These are phyloP conservation scores for Umbelopsis vinacea DNA, from an alignment of 192 early-diverging fungal genomes.

Conservation along the genomic window DNA sequence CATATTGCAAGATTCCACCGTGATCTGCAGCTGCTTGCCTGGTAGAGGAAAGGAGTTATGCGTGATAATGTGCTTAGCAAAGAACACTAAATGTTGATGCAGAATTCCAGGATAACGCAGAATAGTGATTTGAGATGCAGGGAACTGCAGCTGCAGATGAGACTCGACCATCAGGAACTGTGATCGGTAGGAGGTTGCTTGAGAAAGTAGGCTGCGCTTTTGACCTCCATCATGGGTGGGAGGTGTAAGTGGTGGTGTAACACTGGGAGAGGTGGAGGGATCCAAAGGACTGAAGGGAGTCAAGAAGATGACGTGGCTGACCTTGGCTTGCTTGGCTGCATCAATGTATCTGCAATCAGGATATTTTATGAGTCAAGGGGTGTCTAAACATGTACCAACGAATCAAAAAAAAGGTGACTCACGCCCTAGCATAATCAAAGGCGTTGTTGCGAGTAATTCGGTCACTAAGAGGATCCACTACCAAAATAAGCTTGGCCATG, in stretches of 20 bases:
- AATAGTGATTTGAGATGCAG: conserved; percentile 34
- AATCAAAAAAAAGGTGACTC: conserved; percentile 21
- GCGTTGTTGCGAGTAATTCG: conserved; percentile 36
- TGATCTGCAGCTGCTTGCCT: conserved; percentile 35
- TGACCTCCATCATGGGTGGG: conserved; percentile 13
- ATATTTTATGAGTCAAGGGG: conserved; percentile 11
- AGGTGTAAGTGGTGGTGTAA: conserved; percentile 19
- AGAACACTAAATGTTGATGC: conserved; percentile 44
- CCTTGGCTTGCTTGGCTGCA: conserved; percentile 42
- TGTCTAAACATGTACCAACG: not conserved
- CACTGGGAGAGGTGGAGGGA: conserved; percentile 20
- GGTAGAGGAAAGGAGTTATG: conserved; percentile 42
- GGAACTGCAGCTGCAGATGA: conserved; percentile 31
- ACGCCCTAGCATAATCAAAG: conserved; percentile 36
- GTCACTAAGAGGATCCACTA: conserved; percentile 44
- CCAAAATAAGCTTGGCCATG: conserved; percentile 38
- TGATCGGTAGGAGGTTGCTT: conserved; percentile 25
- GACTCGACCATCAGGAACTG: conserved; percentile 41
- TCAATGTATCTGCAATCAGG: conserved; percentile 37
- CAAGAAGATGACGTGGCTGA: conserved; percentile 42
- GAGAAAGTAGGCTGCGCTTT: not conserved
- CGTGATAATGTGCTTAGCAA: conserved; percentile 39
- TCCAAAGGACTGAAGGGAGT: conserved; percentile 41
- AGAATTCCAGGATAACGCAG: conserved; percentile 46
- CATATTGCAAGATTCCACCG: conserved; percentile 43